These are phyloP conservation scores for Bisporella sp. DNA, from an alignment of 2,329 filamentous ascomycete genomes.

Conservation along the genomic window DNA sequence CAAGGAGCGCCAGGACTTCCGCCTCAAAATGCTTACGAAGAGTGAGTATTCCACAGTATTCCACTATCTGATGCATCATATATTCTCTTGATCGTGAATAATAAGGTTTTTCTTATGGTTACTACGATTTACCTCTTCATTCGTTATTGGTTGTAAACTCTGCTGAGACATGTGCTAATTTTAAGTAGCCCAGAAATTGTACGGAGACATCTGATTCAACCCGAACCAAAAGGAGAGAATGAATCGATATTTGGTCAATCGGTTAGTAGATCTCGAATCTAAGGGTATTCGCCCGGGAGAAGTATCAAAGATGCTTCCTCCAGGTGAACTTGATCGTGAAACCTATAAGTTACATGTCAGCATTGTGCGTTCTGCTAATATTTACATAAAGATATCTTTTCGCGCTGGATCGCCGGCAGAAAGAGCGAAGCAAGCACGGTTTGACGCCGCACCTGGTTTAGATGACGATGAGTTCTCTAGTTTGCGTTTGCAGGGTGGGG, in stretches of 20 bases:
- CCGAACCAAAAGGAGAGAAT: constrained; percentile 24
- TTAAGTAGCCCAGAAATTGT: constrained; percentile 64
- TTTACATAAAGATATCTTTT: constrained; percentile 21
- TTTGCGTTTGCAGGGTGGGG: constrained; percentile 84
- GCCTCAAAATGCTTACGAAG: constrained; percentile 63
- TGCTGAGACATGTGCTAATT: too few relatives aligned
- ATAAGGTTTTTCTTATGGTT: too few relatives aligned
- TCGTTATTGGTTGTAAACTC: too few relatives aligned
- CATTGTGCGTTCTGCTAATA: too few relatives aligned
- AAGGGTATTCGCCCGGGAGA: too few relatives aligned
- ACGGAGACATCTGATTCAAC: constrained; percentile 77
- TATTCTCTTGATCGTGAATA: too few relatives aligned
- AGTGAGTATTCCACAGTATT: constrained; percentile 29
- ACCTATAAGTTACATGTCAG: too few relatives aligned
- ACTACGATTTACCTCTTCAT: too few relatives aligned
- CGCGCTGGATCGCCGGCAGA: constrained; percentile 27
- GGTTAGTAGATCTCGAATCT: too few relatives aligned
- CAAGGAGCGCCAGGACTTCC: constrained; percentile 33
- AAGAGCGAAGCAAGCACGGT: constrained; percentile 25
- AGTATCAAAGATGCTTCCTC: background rate
- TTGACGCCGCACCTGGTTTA: constrained; percentile 28
- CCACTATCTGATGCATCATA: too few relatives aligned
- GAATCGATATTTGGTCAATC: too few relatives aligned
- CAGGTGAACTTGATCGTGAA: background rate
- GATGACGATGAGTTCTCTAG: constrained; percentile 87